These are phyloP conservation scores for Ogataea degrootiae DNA, from an alignment of 805 yeast genomes.

Conservation along the genomic window DNA sequence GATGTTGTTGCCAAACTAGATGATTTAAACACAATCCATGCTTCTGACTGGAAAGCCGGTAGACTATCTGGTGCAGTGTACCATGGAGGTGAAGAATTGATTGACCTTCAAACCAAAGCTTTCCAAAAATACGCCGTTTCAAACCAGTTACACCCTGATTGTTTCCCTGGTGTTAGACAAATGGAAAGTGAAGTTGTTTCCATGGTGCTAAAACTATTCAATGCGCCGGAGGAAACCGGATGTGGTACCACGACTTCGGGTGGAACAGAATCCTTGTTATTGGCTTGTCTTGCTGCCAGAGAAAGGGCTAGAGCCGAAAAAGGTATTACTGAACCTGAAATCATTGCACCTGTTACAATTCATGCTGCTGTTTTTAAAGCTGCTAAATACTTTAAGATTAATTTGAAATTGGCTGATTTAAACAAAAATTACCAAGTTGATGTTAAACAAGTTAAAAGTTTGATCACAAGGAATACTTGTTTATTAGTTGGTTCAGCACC, in stretches of 20 bases:
- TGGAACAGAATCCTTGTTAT: slow-evolving; percentile 87
- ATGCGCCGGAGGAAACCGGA: slow-evolving; percentile 63
- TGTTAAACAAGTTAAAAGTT: slow-evolving; percentile 50
- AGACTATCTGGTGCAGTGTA: slow-evolving; percentile 93
- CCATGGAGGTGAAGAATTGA: slow-evolving; percentile 84
- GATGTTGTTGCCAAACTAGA: slow-evolving; percentile 50
- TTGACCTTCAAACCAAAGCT: slow-evolving; percentile 70
- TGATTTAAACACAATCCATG: slow-evolving; percentile 46
- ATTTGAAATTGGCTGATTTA: slow-evolving; percentile 71
- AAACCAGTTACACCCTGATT: slow-evolving; percentile 95
- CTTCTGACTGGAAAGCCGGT: slow-evolving; percentile 76
- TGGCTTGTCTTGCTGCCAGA: slow-evolving; percentile 86
- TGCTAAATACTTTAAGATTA: slow-evolving; percentile 83
- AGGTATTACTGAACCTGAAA: slow-evolving; percentile 72
- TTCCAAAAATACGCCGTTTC: slow-evolving; percentile 77
- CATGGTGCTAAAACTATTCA: slow-evolving; percentile 77
- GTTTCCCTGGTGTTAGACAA: slow-evolving; percentile 91
- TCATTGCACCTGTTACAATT: slow-evolving; percentile 81
- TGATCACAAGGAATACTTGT: slow-evolving; percentile 76
- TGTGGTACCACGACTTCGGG: slow-evolving; percentile 89
- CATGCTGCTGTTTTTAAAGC: slow-evolving; percentile 98
- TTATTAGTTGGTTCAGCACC: slow-evolving; percentile 92
- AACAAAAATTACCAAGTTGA: slow-evolving; percentile 69
- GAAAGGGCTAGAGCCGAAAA: slow-evolving; percentile 56
- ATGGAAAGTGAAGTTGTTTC: slow-evolving; percentile 95